Conservation (phyloP, 2,329 filamentous ascomycete genomes). For the Nigrospora oryzae region DNA sequence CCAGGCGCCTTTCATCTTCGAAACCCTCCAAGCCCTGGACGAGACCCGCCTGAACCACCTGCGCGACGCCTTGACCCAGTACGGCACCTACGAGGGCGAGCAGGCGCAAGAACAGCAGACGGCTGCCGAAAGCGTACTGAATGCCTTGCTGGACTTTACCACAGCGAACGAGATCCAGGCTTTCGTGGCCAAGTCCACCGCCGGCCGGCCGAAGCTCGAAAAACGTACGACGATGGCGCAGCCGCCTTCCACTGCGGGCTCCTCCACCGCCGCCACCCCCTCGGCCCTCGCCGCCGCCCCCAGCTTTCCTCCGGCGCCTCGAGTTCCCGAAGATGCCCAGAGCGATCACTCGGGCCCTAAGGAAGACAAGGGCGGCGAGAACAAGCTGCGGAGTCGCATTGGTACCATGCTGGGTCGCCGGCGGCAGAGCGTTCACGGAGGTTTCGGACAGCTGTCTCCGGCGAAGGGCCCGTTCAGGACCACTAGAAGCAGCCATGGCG, state of each 20-base stretch:
- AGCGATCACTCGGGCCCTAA: constrained; percentile 37
- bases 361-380: constrained; percentile 36
- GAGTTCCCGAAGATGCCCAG: constrained; percentile 23
- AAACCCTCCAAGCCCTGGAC: constrained; percentile 83
- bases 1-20: constrained; percentile 90
- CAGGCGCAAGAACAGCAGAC: constrained; percentile 68
- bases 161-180: constrained; percentile 79
- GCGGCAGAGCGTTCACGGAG: constrained; percentile 57
- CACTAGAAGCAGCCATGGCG: constrained; percentile 55
- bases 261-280: constrained; percentile 5
- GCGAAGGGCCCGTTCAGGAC: constrained; percentile 52
- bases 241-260: constrained; percentile 26
- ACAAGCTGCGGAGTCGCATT: constrained; percentile 53
- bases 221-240: constrained; percentile 31
- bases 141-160: constrained; percentile 75
- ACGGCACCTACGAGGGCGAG: constrained; percentile 88
- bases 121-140: constrained; percentile 71
- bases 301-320: background rate
- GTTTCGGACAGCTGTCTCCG: constrained; percentile 49
- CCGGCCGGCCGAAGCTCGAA: constrained; percentile 34
- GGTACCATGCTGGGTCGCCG: constrained; percentile 62
- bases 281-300: constrained; percentile 9
- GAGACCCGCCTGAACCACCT: constrained; percentile 85
- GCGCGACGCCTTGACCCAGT: constrained; percentile 83
- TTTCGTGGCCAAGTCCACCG: constrained; percentile 43